phyloP scores from a whole-genome alignment of 2,329 filamentous ascomycete species.

The Verticillium zaregamsianum region DNA sequence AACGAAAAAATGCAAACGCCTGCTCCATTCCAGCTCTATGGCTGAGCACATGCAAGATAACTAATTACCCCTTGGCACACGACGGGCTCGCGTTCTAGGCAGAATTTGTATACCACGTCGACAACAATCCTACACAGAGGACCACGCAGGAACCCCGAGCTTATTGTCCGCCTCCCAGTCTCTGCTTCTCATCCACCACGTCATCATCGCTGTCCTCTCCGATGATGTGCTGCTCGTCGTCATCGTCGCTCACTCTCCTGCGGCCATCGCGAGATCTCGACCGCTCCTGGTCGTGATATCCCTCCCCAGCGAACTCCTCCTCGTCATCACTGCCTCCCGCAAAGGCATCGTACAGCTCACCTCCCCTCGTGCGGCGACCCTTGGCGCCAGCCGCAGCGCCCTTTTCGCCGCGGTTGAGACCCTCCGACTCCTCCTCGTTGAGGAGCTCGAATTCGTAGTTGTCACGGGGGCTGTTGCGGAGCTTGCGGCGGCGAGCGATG shows the following conservation, averaged over 20 bases:
- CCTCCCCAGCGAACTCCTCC: conserved; percentile 44
- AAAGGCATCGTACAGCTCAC: conserved; percentile 96
- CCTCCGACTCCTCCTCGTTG: conserved; percentile 70
- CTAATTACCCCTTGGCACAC: background rate
- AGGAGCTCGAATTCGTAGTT: conserved; percentile 94
- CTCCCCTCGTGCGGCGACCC: conserved; percentile 59
- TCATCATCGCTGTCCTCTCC: conserved; percentile 42
- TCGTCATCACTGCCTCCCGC: conserved; percentile 81
- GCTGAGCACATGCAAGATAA: background rate
- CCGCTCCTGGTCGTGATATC: conserved; percentile 23
- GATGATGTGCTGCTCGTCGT: conserved; percentile 45
- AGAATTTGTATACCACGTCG: background rate
- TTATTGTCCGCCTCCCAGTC: background rate
- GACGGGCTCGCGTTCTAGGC: background rate
- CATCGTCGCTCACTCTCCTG: conserved; percentile 19
- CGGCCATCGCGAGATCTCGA: conserved; percentile 12
- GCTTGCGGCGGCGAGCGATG: conserved; percentile 70
- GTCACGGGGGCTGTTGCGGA: conserved; percentile 70
- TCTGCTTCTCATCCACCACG: conserved; percentile 27
- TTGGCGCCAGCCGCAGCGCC: conserved; percentile 34
- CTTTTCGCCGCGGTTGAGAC: conserved; percentile 43
- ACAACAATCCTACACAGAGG: background rate
- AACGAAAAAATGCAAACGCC: background rate
- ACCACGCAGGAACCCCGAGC: background rate
- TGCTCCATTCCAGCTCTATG: background rate